Evolutionary conservation across 169 alveolate species (phyloP).

Genomic region (Plasmodium chabaudi): DNA sequence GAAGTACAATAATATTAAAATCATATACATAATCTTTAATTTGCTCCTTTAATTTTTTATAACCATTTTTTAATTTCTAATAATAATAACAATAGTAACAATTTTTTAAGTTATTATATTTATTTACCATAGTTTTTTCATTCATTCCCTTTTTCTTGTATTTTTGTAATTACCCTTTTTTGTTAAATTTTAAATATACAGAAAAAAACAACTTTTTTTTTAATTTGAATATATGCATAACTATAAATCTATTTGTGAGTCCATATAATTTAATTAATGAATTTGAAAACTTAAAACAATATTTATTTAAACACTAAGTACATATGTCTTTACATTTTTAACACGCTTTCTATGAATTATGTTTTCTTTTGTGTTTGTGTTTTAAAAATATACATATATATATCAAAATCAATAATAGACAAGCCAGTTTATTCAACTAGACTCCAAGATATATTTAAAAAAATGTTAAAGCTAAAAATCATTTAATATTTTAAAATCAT

Average conservation of each 20-base stretch:
- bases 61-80: background rate
- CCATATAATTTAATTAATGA: too few species aligned
- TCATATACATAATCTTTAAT: background rate
- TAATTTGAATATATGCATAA: background rate
- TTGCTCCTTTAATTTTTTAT: slow-evolving; percentile 15
- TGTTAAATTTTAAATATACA: slow-evolving; percentile 61
- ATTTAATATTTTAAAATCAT: too few species aligned
- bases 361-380: too few species aligned
- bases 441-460: too few species aligned
- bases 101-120: slow-evolving; percentile 20
- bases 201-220: slow-evolving; percentile 21
- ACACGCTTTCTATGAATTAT: too few species aligned
- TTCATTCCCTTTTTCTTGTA: slow-evolving; percentile 13
- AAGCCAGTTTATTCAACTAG: too few species aligned
- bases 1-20: background rate
- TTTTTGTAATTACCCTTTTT: slow-evolving; percentile 27
- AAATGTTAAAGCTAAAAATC: too few species aligned
- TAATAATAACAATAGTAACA: slow-evolving; percentile 5
- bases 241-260: too few species aligned
- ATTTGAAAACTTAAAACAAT: background rate
- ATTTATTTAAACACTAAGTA: too few species aligned
- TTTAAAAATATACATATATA: too few species aligned
- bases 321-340: too few species aligned
- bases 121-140: slow-evolving; percentile 9
- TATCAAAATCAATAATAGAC: too few species aligned